Conservation (phyloP, 768 basidiomycete species). For the Trametes gibbosa region DNA sequence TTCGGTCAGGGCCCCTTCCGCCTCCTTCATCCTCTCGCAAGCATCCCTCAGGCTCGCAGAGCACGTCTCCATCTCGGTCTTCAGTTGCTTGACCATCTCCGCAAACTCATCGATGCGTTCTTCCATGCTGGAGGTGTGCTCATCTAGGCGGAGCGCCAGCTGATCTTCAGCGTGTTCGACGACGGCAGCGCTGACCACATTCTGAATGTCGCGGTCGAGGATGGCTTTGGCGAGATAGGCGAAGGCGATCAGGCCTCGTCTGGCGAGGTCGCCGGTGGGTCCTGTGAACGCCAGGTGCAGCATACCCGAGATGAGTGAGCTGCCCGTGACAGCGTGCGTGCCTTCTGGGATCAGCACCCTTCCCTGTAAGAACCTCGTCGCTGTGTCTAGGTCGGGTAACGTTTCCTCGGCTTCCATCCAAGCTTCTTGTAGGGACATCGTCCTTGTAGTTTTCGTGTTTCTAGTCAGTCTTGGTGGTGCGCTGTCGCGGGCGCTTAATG, state of each 20-base stretch:
- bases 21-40: neutral
- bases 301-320: neutral
- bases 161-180: neutral
- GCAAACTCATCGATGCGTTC: neutral
- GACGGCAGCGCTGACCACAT: neutral
- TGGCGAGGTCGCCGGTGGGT: neutral
- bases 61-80: neutral
- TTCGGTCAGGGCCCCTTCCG: neutral
- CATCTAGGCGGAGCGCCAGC: neutral
- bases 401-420: neutral
- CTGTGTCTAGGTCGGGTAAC: neutral
- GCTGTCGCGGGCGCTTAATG: neutral
- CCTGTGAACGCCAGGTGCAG: neutral
- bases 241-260: neutral
- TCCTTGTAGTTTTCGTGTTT: neutral
- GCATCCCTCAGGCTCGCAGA: neutral
- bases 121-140: neutral
- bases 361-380: neutral
- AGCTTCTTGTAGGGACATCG: neutral
- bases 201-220: neutral
- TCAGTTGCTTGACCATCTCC: neutral
- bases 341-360: neutral
- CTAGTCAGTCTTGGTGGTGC: neutral
- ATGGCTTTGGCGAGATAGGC: neutral
- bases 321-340: neutral